Evolutionary conservation across 257 asterid genomes (phyloP), one percentile per base, ranked within the genome.

Genomic region (Petrea volubilis): DNA sequence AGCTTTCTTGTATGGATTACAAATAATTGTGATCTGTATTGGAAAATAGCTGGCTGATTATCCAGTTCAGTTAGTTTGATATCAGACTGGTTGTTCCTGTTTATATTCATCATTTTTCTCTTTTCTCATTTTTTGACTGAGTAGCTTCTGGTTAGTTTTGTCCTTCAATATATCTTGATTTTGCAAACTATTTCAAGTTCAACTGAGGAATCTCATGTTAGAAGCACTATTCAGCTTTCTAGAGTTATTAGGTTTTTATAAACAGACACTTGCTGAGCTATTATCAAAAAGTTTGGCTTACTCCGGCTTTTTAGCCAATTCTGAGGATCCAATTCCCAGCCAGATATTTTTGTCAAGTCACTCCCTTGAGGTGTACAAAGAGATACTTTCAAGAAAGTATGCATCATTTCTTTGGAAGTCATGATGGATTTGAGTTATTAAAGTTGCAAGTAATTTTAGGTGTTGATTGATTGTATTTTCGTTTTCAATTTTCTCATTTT

Each of bases 41-140:
- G 44, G 20, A 24, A 31, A 43, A 20, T 27, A 15, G 36, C 17
- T 58, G 60, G 55, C 57, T 44, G 60, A 62, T 65, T 67, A 69
- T 68, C 61, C 70, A 86, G 84, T 85, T 69, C 64, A 24, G 59
- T 59, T 44, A 58, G 38, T 24, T 34, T 58, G 1, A 28, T 40
- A 71, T 31, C 58, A 72, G 80, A 67, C 58, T 14, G 56, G 46
- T 31, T 77, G 44, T 72, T 57, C 53, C 64, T 44, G 63, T 68
- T 28, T 55, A 38, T 4, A 31, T 52, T 20, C 23, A 24, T 34
- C 52, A 21, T 33, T 41, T 13, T 47, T 29, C 10, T 24, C 15
- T 7, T 43, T 72, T 49, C 50, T 36, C 8, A 0, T 23, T 58
- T 49, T 24, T 63, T 60, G 61, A 55, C 74, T 53, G 43, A 7